These are phyloP conservation scores for Scleroderma citrinum DNA, from an alignment of 768 basidiomycete species.

Conservation along the genomic window DNA sequence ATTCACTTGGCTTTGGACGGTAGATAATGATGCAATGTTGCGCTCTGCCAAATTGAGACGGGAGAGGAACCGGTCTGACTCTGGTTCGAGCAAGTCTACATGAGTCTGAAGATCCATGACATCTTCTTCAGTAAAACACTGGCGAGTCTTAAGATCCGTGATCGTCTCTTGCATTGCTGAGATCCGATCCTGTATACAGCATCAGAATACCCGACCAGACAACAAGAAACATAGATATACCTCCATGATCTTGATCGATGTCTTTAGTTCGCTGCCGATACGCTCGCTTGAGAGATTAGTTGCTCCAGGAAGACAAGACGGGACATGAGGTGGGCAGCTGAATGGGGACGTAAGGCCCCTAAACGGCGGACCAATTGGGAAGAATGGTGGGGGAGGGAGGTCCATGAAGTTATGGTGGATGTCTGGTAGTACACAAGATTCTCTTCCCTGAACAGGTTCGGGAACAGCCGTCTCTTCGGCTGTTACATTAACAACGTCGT, in stretches of 20 bases:
- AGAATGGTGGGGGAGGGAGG: constrained; percentile 14
- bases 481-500: constrained; percentile 5
- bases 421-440: constrained; percentile 9
- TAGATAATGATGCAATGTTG: constrained; percentile 26
- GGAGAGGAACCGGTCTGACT: constrained; percentile 24
- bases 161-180: constrained; percentile 15
- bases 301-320: constrained; percentile 4
- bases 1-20: constrained; percentile 20
- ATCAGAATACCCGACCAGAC: not conserved
- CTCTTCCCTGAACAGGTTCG: constrained; percentile 8
- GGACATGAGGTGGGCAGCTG: constrained; percentile 9
- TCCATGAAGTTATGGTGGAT: constrained; percentile 12
- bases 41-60: constrained; percentile 24
- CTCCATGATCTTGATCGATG: constrained; percentile 18
- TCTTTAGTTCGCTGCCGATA: constrained; percentile 18
- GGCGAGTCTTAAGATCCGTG: constrained; percentile 17
- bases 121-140: constrained; percentile 24
- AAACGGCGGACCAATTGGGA: constrained; percentile 15
- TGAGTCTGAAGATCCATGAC: constrained; percentile 30
- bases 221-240: constrained; percentile 2
- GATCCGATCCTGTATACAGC: constrained; percentile 18
- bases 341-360: constrained; percentile 9
- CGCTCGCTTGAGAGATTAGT: constrained; percentile 14
- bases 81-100: constrained; percentile 34
- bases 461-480: constrained; percentile 1